Conservation (phyloP, 2,329 filamentous ascomycete species). For the Juglanconis sp. region DNA sequence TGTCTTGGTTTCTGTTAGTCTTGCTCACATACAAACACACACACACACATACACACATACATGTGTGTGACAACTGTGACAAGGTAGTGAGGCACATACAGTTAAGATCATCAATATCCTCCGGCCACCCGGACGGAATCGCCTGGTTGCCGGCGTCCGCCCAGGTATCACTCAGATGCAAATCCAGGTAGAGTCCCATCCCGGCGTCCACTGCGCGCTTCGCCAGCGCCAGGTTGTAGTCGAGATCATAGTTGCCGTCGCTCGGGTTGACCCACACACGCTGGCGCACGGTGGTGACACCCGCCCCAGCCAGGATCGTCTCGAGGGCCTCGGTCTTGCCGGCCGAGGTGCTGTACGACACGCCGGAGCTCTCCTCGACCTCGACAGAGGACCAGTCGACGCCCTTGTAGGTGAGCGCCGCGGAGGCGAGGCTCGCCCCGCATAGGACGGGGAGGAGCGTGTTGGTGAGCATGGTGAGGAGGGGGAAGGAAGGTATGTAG, state of each 20-base stretch:
- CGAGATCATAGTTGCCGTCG: slow-evolving; percentile 63
- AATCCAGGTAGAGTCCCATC: slow-evolving; percentile 57
- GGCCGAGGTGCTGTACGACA: slow-evolving; percentile 55
- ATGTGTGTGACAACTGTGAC: not conserved
- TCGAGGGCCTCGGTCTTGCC: slow-evolving; percentile 57
- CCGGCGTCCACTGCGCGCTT: slow-evolving; percentile 62
- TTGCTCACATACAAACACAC: not conserved
- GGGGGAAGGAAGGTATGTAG: not conserved
- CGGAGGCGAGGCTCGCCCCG: slow-evolving; percentile 8
- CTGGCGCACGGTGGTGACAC: slow-evolving; percentile 69
- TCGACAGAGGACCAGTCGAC: slow-evolving; percentile 52
- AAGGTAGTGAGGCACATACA: slow-evolving; percentile 34
- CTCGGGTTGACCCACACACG: slow-evolving; percentile 68
- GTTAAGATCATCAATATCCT: slow-evolving; percentile 53
- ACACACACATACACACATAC: too few relatives aligned
- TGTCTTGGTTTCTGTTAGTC: not conserved
- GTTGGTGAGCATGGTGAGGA: slow-evolving; percentile 9
- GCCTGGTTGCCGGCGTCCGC: slow-evolving; percentile 64
- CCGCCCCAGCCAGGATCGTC: slow-evolving; percentile 56
- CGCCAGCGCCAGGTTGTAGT: slow-evolving; percentile 68
- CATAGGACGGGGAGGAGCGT: slow-evolving; percentile 3
- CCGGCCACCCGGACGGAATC: slow-evolving; percentile 63
- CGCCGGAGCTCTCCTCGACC: slow-evolving; percentile 59
- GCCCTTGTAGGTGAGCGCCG: slow-evolving; percentile 16
- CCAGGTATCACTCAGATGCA: slow-evolving; percentile 70